A percentile compares a stretch with the other conserved stretches of the same genome.
Conservation (phyloP, 2,329 filamentous ascomycete species). For the Ophioceras dolichostomum region DNA sequence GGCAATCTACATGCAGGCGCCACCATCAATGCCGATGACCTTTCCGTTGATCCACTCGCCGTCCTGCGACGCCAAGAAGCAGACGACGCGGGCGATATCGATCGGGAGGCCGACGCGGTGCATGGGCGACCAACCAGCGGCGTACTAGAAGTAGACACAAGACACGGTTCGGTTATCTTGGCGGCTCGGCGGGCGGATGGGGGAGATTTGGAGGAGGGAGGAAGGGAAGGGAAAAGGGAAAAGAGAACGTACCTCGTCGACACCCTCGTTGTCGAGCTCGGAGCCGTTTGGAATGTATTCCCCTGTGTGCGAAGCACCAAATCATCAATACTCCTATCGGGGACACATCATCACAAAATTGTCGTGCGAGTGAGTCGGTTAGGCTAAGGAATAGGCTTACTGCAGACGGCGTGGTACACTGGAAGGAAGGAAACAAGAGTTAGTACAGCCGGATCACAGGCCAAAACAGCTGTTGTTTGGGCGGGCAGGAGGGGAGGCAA, state of each 20-base stretch:
- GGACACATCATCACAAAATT: too few species aligned
- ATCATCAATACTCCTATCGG: too few species aligned
- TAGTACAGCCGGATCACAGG: neutral
- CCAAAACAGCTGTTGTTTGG: neutral
- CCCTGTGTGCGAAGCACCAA: too few species aligned
- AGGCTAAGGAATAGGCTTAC: too few species aligned
- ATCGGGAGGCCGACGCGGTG: slow-evolving; percentile 17
- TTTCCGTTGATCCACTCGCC: slow-evolving; percentile 25
- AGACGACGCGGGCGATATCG: slow-evolving; percentile 18
- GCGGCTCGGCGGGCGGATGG: slow-evolving; percentile 6
- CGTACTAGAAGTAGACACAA: slow-evolving; percentile 10
- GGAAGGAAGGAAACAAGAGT: slow-evolving; percentile 3
- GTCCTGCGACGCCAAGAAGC: slow-evolving; percentile 19
- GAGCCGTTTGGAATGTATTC: slow-evolving; percentile 26
- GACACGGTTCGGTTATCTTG: neutral
- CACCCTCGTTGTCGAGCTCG: slow-evolving; percentile 12
- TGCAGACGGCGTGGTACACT: slow-evolving; percentile 21
- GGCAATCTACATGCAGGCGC: slow-evolving; percentile 1
- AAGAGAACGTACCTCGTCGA: slow-evolving; percentile 10
- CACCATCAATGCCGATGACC: neutral
- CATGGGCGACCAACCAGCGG: slow-evolving; percentile 22
- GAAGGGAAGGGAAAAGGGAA: neutral
- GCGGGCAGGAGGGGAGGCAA: neutral
- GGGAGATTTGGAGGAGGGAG: neutral
- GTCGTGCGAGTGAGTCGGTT: too few species aligned